A percentile compares a stretch with the other conserved stretches of the same genome.
Evolutionary conservation across 805 yeast species (phyloP).

Genomic region (Zygoascus bituminiphila): DNA sequence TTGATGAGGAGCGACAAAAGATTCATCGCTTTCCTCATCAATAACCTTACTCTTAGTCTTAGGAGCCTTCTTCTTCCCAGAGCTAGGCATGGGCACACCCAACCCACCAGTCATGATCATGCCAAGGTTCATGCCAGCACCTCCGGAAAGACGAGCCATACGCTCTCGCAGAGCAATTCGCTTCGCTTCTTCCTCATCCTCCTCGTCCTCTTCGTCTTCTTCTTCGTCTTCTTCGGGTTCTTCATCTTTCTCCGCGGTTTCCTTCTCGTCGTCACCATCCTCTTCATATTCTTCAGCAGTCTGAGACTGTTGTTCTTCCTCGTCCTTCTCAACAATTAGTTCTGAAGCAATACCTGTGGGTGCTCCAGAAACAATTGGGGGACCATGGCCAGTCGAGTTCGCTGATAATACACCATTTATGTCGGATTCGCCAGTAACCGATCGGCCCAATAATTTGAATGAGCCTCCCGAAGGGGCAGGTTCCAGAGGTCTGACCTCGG

Average conservation of each 20-base stretch:
- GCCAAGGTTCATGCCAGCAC: slow-evolving; percentile 36
- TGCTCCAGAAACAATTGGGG: not conserved
- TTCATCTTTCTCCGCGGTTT: slow-evolving; percentile 20
- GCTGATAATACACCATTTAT: not conserved
- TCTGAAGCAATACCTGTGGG: not conserved
- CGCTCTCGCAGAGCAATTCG: slow-evolving; percentile 76
- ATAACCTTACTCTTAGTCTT: slow-evolving; percentile 24
- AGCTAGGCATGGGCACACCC: slow-evolving; percentile 28
- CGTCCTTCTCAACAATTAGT: not conserved
- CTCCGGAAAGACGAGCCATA: slow-evolving; percentile 94
- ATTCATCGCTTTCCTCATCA: slow-evolving; percentile 17
- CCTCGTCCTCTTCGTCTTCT: slow-evolving; percentile 29
- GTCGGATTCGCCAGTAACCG: not conserved
- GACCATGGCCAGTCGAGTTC: not conserved
- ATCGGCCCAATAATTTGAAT: not conserved
- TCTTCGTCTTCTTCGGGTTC: slow-evolving; percentile 27
- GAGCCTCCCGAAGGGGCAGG: slow-evolving; percentile 1
- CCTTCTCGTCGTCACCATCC: slow-evolving; percentile 9
- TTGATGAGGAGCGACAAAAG: slow-evolving; percentile 22
- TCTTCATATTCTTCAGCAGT: slow-evolving; percentile 5
- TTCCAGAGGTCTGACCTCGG: slow-evolving; percentile 3
- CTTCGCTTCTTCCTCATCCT: slow-evolving; percentile 45
- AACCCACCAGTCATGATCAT: slow-evolving; percentile 18
- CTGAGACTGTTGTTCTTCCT: slow-evolving; percentile 4
- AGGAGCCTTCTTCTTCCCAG: slow-evolving; percentile 17